phyloP scores from a whole-genome alignment of 805 yeast species.

The Brettanomyces nanus region DNA sequence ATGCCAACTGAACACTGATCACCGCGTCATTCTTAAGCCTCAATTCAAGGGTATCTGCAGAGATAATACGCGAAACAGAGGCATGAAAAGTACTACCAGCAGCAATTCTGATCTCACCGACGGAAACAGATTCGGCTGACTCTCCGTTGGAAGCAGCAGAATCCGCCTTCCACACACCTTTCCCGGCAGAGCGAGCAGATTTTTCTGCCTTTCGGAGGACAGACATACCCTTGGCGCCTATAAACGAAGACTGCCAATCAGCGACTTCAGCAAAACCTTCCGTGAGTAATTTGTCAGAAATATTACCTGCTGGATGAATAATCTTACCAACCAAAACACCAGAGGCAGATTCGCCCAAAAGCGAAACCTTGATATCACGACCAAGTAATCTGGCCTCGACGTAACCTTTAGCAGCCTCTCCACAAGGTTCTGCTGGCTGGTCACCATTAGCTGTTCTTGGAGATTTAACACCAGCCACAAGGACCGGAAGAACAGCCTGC shows the following conservation, averaged over 20 bases:
- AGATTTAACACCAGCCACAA: conserved; percentile 65
- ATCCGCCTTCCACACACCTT: conserved; percentile 47
- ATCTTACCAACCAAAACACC: conserved; percentile 55
- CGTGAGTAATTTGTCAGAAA: conserved; percentile 57
- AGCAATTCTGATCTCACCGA: conserved; percentile 20
- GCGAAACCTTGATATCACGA: conserved; percentile 45
- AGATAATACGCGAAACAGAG: conserved; percentile 50
- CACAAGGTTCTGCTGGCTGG: conserved; percentile 46
- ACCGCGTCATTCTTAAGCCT: conserved; percentile 44
- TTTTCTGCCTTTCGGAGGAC: conserved; percentile 57
- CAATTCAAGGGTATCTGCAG: conserved; percentile 59
- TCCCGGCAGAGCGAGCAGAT: conserved; percentile 46
- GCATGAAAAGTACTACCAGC: conserved; percentile 48
- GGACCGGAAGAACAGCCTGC: conserved; percentile 52
- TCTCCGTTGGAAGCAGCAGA: conserved; percentile 8
- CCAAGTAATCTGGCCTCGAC: conserved; percentile 59
- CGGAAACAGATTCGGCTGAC: conserved; percentile 7
- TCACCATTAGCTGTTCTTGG: conserved; percentile 56
- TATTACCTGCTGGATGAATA: conserved; percentile 69
- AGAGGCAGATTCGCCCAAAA: conserved; percentile 54
- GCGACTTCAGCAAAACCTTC: conserved; percentile 67
- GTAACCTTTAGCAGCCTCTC: conserved; percentile 56
- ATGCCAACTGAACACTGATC: conserved; percentile 64
- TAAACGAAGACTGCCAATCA: conserved; percentile 68
- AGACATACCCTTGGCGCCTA: conserved; percentile 61